Conservation (phyloP, 192 early-diverging fungal species). For the Podila minutissima region DNA sequence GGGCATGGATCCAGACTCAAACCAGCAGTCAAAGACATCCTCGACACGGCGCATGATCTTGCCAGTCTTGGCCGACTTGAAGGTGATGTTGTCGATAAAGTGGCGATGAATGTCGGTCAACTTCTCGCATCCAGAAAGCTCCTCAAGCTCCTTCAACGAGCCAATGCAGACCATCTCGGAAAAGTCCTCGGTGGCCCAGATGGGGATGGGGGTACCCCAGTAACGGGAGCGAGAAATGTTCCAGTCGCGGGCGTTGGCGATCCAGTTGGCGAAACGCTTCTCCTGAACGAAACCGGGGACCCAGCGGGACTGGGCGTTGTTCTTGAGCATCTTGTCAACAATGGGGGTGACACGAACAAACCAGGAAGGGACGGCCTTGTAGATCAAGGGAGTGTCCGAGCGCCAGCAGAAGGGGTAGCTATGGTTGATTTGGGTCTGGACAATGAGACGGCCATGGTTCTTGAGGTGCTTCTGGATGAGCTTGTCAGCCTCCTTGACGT, state of each 20-base stretch:
- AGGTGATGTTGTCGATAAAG: constrained; percentile 95
- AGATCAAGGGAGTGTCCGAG: constrained; percentile 97
- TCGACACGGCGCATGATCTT: constrained; percentile 87
- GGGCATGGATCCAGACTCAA: constrained; percentile 98
- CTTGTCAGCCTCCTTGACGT: constrained; percentile 99
- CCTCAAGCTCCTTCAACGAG: constrained; percentile 89
- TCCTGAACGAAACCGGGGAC: constrained; percentile 97
- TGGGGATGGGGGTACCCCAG: constrained; percentile 99
- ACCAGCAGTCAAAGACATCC: constrained; percentile 99
- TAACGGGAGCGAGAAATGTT: constrained; percentile 97
- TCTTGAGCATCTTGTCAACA: constrained; percentile 84
- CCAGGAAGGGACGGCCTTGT: constrained; percentile 97
- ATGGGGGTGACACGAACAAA: constrained; percentile 92
- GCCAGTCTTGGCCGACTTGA: constrained; percentile 91
- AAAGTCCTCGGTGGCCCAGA: constrained; percentile 96
- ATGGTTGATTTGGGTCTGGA: constrained; percentile 91
- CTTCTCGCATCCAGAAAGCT: constrained; percentile 83
- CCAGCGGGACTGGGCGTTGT: constrained; percentile 93
- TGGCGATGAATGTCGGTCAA: constrained; percentile 97
- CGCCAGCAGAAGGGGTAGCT: constrained; percentile 99
- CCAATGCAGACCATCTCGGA: constrained; percentile 85
- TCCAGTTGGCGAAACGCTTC: constrained; percentile 98
- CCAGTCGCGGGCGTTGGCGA: constrained; percentile 96
- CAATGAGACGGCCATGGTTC: constrained; percentile 81
- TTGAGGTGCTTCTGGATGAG: constrained; percentile 93